Evolutionary conservation across 2,329 filamentous ascomycete species (phyloP), one percentile per base, ranked within the genome.

Genomic region (Aspergillus sp.): DNA sequence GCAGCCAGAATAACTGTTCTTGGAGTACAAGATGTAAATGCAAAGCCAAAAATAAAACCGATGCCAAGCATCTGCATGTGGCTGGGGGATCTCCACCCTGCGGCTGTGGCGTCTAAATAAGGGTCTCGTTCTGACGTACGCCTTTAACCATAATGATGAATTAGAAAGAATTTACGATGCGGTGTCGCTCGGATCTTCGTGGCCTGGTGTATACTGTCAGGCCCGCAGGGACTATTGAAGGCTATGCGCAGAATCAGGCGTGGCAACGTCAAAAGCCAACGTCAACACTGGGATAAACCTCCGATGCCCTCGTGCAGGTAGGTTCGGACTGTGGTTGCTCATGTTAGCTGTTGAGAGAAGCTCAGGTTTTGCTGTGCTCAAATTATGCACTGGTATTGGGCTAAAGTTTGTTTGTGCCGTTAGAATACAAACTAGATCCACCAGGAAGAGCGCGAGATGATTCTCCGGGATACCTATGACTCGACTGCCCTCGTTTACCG

Each of bases 31-130:
- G 26, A 30, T 11, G 26, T 9, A 10, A 30, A 11, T 30, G 26
- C 10, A 43, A 6, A 45, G 9, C 20, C 22, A 26, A 45, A 45
- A 45, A 47, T 24, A 35, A 47, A 40, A 2, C 17, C 20, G n/a
- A 38, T 41, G 47, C 47, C 47, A 49, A 49, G 47, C n/a, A 30
- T 26, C 38, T 24, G 38, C 38, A 11, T 43, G 50, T 51, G 50
- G 50, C 50, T 51, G 50, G 38, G 43, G 24, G 16, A 6, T 17
- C 7, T 33, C 42, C 45, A 42, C 44, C 45, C 32, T 10, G 17
- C 47, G 47, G 13, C 36, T 47, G 49, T 47, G 49, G 49, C 49
- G 50, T 49, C 38, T 38, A n/a, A 38, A n/a, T 38, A 8, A n/a
- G 26, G 16, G 35, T 38, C 35, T n/a, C 8, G 16, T 38, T 8